Evolutionary conservation across 495 filamentous ascomycete genomes (phyloP).

Genomic region (Parathielavia hyrcaniae): DNA sequence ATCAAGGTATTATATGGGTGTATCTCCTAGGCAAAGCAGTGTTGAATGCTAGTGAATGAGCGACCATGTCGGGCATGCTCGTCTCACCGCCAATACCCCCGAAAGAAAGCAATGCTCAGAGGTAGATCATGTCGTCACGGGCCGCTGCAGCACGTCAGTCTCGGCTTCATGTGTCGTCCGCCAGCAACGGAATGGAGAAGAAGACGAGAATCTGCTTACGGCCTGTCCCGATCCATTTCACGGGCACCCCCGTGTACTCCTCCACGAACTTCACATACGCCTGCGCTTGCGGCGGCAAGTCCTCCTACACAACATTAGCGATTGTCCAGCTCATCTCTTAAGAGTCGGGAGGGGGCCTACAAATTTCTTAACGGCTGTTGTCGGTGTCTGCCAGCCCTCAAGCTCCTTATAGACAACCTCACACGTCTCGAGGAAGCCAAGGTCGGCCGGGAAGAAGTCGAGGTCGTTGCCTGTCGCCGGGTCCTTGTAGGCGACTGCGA

Average conservation of each 20-base stretch:
- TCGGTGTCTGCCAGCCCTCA: slow-evolving; percentile 70
- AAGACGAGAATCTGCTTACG: slow-evolving; percentile 28
- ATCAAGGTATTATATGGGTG: neutral
- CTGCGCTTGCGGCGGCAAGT: slow-evolving; percentile 67
- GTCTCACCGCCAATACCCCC: neutral
- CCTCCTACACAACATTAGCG: slow-evolving; percentile 44
- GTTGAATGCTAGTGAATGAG: slow-evolving; percentile 1
- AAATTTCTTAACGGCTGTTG: slow-evolving; percentile 39
- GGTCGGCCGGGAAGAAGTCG: slow-evolving; percentile 37
- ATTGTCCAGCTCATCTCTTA: neutral
- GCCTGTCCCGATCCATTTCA: slow-evolving; percentile 77
- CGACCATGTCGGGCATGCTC: neutral
- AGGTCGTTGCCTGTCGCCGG: slow-evolving; percentile 36
- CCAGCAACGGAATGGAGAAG: neutral
- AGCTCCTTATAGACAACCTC: slow-evolving; percentile 66
- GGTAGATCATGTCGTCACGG: slow-evolving; percentile 25
- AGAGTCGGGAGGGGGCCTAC: slow-evolving; percentile 11
- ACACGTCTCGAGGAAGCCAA: slow-evolving; percentile 34
- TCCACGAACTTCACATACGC: slow-evolving; percentile 70
- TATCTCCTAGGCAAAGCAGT: neutral
- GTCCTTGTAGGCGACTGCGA: slow-evolving; percentile 65
- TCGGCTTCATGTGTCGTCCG: neutral
- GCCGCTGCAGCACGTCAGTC: slow-evolving; percentile 14
- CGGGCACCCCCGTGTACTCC: slow-evolving; percentile 60
- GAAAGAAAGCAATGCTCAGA: slow-evolving; percentile 2